A percentile compares a stretch with the other conserved stretches of the same genome.
These are phyloP conservation scores for Tricholoma hemisulphureum DNA, from an alignment of 768 basidiomycete genomes.

Conservation along the genomic window DNA sequence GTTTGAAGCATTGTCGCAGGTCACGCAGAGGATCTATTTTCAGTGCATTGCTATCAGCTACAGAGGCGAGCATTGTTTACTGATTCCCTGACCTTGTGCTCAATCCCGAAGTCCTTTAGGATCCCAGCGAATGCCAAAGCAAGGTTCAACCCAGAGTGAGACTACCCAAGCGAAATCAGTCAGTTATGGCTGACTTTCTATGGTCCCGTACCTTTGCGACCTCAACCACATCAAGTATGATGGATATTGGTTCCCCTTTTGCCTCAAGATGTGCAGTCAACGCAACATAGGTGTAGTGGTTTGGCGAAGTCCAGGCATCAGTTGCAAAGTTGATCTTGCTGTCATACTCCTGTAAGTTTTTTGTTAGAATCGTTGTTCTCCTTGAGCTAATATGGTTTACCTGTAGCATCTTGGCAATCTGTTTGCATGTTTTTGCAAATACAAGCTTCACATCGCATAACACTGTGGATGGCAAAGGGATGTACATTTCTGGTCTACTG, in stretches of 20 bases:
- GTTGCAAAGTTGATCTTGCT: conserved; percentile 31
- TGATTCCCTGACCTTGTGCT: conserved; percentile 25
- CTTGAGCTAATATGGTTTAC: not conserved
- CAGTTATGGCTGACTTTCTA: not conserved
- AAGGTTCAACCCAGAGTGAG: conserved; percentile 29
- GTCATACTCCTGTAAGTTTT: conserved; percentile 23
- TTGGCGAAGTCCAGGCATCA: conserved; percentile 36
- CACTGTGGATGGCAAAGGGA: too few species aligned
- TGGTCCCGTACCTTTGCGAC: conserved; percentile 20
- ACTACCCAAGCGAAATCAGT: conserved; percentile 3
- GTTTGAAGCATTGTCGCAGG: not conserved
- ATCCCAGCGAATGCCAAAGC: conserved; percentile 25
- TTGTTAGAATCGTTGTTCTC: too few species aligned
- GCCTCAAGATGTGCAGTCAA: conserved; percentile 30
- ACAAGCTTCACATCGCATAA: too few species aligned
- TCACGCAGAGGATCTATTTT: too few species aligned
- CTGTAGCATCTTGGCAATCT: not conserved
- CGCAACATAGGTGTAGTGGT: conserved; percentile 29
- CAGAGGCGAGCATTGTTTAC: too few species aligned
- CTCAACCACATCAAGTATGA: conserved; percentile 35
- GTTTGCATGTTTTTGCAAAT: not conserved
- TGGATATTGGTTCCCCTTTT: conserved; percentile 17
- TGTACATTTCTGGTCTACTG: too few species aligned
- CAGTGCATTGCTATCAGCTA: too few species aligned
- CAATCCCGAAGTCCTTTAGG: conserved; percentile 29